These are phyloP conservation scores for Cryptococcus wingfieldii DNA, from an alignment of 1,284 basidiomycete genomes.

Conservation along the genomic window DNA sequence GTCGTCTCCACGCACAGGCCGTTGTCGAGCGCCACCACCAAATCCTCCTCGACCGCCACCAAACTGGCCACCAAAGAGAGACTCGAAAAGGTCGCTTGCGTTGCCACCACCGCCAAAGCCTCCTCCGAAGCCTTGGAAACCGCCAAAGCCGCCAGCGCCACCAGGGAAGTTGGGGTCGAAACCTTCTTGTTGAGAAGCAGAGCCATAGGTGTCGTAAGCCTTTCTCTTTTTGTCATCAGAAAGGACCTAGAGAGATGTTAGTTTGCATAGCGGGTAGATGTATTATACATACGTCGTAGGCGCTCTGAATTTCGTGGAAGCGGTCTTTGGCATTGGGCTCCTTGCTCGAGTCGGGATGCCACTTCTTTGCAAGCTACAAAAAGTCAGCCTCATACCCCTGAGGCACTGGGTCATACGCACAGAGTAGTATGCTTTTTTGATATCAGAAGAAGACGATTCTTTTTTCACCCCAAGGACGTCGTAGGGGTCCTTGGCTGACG, in stretches of 20 bases:
- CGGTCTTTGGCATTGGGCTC: constrained; percentile 85
- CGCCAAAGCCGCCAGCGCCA: constrained; percentile 59
- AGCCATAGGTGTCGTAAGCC: constrained; percentile 89
- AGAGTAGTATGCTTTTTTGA: constrained; percentile 95
- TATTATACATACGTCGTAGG: constrained; percentile 78
- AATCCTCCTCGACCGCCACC: constrained; percentile 53
- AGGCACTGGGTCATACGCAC: constrained; percentile 50
- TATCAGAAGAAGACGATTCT: constrained; percentile 79
- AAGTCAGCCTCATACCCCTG: constrained; percentile 3
- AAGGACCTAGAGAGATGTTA: constrained; percentile 59
- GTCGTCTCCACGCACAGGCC: constrained; percentile 67
- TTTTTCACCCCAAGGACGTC: constrained; percentile 79
- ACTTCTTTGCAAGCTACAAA: constrained; percentile 87
- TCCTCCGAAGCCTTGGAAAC: constrained; percentile 63
- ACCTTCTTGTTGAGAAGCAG: constrained; percentile 88
- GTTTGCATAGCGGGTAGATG: constrained; percentile 1
- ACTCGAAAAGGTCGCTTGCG: constrained; percentile 73
- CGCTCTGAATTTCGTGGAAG: constrained; percentile 94
- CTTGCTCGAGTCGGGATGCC: constrained; percentile 95
- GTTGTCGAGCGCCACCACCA: constrained; percentile 54
- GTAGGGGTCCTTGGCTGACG: constrained; percentile 81
- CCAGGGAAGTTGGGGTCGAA: constrained; percentile 83
- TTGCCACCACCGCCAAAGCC: constrained; percentile 60
- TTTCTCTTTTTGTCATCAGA: constrained; percentile 92
- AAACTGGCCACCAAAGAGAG: constrained; percentile 70